These are phyloP conservation scores for Botrytis porri DNA, from an alignment of 2,329 filamentous ascomycete genomes.

Conservation along the genomic window DNA sequence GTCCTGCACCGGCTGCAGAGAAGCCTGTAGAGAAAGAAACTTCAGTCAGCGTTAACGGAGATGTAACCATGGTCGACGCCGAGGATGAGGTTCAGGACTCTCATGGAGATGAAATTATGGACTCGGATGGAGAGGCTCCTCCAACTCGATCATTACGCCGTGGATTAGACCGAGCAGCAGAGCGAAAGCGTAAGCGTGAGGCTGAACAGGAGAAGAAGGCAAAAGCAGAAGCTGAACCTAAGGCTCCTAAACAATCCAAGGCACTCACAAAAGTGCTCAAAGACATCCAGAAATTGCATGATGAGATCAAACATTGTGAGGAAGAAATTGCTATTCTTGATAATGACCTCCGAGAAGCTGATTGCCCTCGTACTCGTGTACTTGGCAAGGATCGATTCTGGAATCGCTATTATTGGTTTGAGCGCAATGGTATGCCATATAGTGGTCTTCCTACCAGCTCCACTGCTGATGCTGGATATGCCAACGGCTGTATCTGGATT, in stretches of 20 bases:
- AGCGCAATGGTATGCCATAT: conserved; percentile 97
- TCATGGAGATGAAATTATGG: conserved; percentile 57
- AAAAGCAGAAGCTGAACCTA: conserved; percentile 56
- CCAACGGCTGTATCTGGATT: conserved; percentile 93
- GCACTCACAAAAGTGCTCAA: conserved; percentile 84
- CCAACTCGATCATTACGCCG: conserved; percentile 57
- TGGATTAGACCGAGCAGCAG: conserved; percentile 65
- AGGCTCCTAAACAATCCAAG: conserved; percentile 74
- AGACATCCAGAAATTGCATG: conserved; percentile 85
- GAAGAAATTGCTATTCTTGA: conserved; percentile 82
- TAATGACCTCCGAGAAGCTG: conserved; percentile 88
- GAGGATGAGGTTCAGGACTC: conserved; percentile 61
- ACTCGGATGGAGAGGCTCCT: conserved; percentile 66
- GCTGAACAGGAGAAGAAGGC: conserved; percentile 65
- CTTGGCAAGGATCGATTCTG: conserved; percentile 95
- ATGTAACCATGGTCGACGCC: conserved; percentile 59
- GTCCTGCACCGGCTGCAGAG: conserved; percentile 42
- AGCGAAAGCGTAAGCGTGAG: conserved; percentile 74
- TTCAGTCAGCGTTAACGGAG: conserved; percentile 43
- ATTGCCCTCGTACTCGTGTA: conserved; percentile 85
- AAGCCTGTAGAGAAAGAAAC: conserved; percentile 7
- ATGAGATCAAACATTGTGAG: conserved; percentile 75
- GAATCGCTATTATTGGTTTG: conserved; percentile 99
- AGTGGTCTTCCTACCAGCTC: conserved; percentile 84
- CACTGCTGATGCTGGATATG: conserved; percentile 81